A percentile compares a stretch with the other conserved stretches of the same genome.
Conservation (phyloP, 2,329 filamentous ascomycete species). For the Ilyonectria robusta region DNA sequence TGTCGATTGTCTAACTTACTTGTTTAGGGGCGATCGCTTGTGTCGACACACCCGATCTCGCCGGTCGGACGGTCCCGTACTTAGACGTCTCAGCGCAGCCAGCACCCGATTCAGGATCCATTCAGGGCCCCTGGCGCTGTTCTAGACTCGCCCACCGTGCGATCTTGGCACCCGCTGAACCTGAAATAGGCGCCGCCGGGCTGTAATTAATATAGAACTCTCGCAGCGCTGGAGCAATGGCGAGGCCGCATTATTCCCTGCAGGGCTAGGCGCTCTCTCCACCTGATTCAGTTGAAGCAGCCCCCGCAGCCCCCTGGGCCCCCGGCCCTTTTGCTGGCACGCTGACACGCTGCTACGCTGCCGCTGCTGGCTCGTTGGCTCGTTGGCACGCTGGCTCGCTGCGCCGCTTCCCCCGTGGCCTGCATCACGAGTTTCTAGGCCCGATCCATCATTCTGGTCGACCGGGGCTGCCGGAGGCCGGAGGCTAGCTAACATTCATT, state of each 20-base stretch:
- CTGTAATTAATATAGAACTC: slow-evolving; percentile 35
- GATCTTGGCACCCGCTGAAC: neutral
- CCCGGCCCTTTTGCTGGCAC: neutral
- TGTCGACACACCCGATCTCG: neutral
- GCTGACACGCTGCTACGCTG: too few relatives aligned
- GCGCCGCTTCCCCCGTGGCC: neutral
- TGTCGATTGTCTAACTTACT: neutral
- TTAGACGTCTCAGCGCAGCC: neutral
- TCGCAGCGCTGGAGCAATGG: slow-evolving; percentile 22
- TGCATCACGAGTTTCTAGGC: neutral
- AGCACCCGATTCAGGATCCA: neutral
- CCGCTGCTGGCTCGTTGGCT: too few relatives aligned
- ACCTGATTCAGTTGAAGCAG: slow-evolving; percentile 9
- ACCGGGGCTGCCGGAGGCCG: neutral
- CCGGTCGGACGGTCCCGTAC: neutral
- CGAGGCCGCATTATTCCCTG: slow-evolving; percentile 9
- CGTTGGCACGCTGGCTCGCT: neutral
- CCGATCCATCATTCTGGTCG: neutral
- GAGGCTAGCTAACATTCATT: neutral
- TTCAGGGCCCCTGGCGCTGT: neutral
- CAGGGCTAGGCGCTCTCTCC: slow-evolving; percentile 26
- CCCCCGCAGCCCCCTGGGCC: neutral
- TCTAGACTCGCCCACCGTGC: neutral
- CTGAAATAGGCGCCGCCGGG: slow-evolving; percentile 1
- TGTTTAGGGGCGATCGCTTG: neutral